phyloP scores from a whole-genome alignment of 2,329 filamentous ascomycete genomes.

The Venturia pyrina region DNA sequence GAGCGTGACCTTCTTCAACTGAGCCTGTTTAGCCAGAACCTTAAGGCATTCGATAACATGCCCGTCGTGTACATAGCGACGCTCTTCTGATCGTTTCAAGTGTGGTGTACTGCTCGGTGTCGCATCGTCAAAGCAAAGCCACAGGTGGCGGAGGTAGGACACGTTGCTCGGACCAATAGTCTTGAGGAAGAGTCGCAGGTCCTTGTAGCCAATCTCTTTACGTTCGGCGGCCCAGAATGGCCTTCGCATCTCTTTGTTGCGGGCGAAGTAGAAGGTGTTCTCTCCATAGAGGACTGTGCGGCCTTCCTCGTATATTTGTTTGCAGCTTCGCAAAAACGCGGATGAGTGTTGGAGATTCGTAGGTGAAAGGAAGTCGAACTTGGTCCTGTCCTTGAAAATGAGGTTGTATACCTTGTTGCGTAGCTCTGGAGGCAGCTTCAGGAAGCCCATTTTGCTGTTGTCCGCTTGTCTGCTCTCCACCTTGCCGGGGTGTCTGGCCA shows the following conservation, averaged over 20 bases:
- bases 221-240: slow-evolving; percentile 32
- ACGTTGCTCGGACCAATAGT: slow-evolving; percentile 39
- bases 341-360: slow-evolving; percentile 31
- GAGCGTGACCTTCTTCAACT: slow-evolving; percentile 33
- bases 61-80: slow-evolving; percentile 39
- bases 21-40: slow-evolving; percentile 30
- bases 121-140: slow-evolving; percentile 37
- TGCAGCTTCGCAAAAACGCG: slow-evolving; percentile 37
- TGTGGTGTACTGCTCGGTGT: slow-evolving; percentile 30
- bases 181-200: slow-evolving; percentile 34
- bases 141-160: slow-evolving; percentile 34
- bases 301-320: slow-evolving; percentile 34
- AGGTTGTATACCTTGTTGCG: slow-evolving; percentile 38
- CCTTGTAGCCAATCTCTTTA: slow-evolving; percentile 39
- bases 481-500: not conserved
- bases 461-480: slow-evolving; percentile 5
- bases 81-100: slow-evolving; percentile 29
- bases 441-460: slow-evolving; percentile 20
- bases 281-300: slow-evolving; percentile 40
- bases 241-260: slow-evolving; percentile 26
- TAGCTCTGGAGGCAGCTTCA: slow-evolving; percentile 33
- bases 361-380: slow-evolving; percentile 27
- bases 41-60: slow-evolving; percentile 36
- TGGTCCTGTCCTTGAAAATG: slow-evolving; percentile 24
- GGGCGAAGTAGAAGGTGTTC: slow-evolving; percentile 37